A percentile compares a stretch with the other conserved stretches of the same genome.
Conservation (phyloP, 208 protist species). For the Phytomonas sp. region DNA sequence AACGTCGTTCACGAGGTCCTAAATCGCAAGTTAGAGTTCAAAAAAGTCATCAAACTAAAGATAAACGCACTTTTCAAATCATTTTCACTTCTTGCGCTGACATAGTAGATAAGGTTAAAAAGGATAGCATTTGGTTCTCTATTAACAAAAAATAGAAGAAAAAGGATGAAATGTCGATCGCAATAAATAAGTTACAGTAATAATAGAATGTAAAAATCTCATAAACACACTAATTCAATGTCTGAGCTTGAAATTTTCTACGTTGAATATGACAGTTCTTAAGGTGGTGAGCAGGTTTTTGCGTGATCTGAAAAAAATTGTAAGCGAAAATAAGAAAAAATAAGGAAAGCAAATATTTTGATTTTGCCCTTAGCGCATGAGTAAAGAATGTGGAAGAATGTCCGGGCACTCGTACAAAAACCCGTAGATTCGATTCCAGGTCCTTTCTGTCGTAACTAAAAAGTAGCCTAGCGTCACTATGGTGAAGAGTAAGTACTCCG, state of each 20-base stretch:
- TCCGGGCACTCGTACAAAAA: not conserved
- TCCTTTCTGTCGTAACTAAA: not conserved
- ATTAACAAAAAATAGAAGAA: not conserved
- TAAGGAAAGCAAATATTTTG: not conserved
- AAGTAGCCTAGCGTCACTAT: not conserved
- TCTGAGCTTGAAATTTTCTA: not conserved
- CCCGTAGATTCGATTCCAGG: not conserved
- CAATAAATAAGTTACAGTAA: not conserved
- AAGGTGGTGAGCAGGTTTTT: not conserved
- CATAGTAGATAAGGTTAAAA: not conserved
- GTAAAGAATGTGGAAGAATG: not conserved
- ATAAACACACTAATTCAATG: not conserved
- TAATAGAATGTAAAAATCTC: not conserved
- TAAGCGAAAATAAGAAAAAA: slow-evolving; percentile 7
- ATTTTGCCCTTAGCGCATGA: not conserved
- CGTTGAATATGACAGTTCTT: not conserved
- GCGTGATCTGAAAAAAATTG: not conserved
- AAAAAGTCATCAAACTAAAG: not conserved
- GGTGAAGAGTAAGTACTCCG: not conserved
- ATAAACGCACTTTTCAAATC: not conserved
- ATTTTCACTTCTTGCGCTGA: not conserved
- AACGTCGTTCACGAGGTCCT: not conserved
- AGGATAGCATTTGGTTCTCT: not conserved
- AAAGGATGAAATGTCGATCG: not conserved
- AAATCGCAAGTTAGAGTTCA: not conserved